Base-by-base conservation (phyloP, 805 yeast species). In the Yarrowia yakushimensis region DNA sequence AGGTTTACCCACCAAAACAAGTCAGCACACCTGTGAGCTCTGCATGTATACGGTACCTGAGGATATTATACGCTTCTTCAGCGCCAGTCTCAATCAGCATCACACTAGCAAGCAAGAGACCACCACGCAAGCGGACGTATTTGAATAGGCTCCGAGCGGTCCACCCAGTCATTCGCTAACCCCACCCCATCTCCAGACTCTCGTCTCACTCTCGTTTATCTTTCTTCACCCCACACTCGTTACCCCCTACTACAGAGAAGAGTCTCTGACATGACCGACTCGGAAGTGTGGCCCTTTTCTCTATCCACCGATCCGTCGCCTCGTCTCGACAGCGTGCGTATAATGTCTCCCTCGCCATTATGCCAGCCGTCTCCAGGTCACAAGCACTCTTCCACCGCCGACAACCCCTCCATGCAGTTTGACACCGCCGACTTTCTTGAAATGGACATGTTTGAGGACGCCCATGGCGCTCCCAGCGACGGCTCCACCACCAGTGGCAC, bases 21-120 rank as follows among this genome's bases (percentile, higher is more conserved):
- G 39, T 48, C 55, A 39, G 25, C 59, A 52, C 43, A 52, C 59
- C 59, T 52, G 59, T 52, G 59, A 52, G 43, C 59, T 12, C 34
- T 52, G 59, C 59, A 52, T 52, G 15, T 25, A 43, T 13, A 33
- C 31, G 33, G 59, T 52, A 36, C 43, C 42, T 15, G 30, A 22
- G 39, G 55, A 48, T 48, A 48, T 31, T 48, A 48, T 31, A 28
- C 55, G 20, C 55, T 31, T 22, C 15, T 9, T 3, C 22, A 31
- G 39, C 30, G 30, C 22, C 39, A 33, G 30, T 28, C 54, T 13
- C 39, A 18, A 22, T 22, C 30, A 31, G 30, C 30, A 17, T 17
- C 22, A 9, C 22, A 9, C 41, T 10, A 18, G 23, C 41, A 36
- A 36, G 22, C 39, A 15, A 36, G 10, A 2, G 10, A 33, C 10